Conservation (phyloP, 805 yeast species). For the Vanderwaltozyma tropicalis region DNA sequence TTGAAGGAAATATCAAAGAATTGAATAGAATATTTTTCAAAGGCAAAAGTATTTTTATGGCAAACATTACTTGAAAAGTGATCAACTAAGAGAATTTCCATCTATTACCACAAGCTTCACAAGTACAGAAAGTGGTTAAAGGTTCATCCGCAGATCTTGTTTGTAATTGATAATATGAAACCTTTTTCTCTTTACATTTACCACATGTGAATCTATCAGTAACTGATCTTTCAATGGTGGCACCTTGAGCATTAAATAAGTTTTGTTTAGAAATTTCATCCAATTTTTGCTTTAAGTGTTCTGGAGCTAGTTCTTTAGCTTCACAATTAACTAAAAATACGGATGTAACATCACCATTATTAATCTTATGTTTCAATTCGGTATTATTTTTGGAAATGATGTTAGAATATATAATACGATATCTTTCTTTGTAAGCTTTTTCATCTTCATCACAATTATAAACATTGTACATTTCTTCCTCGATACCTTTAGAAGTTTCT, state of each 20-base stretch:
- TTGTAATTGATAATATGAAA: constrained; percentile 94
- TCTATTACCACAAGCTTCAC: constrained; percentile 94
- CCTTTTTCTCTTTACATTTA: constrained; percentile 94
- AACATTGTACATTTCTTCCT: constrained; percentile 52
- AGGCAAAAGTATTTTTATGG: background rate
- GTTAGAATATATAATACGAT: constrained; percentile 80
- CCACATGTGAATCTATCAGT: constrained; percentile 97
- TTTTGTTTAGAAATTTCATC: constrained; percentile 81
- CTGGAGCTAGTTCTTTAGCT: constrained; percentile 95
- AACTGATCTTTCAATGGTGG: constrained; percentile 88
- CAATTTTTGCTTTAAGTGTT: constrained; percentile 71
- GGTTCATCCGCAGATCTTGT: constrained; percentile 99
- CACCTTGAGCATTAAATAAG: constrained; percentile 94
- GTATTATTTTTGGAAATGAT: constrained; percentile 86
- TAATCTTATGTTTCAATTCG: constrained; percentile 59
- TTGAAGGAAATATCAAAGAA: too few species aligned
- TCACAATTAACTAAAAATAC: constrained; percentile 63
- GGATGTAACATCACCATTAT: constrained; percentile 57
- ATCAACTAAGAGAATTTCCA: constrained; percentile 78
- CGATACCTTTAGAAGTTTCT: constrained; percentile 58
- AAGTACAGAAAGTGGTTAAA: constrained; percentile 93
- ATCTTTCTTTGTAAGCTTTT: constrained; percentile 61
- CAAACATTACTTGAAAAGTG: background rate
- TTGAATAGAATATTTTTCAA: too few species aligned
- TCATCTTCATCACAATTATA: constrained; percentile 45